Percentiles rank a stretch among this genome's conserved stretches.
phyloP scores from a whole-genome alignment of 495 filamentous ascomycete species.

The Penicillium cataractarum region DNA sequence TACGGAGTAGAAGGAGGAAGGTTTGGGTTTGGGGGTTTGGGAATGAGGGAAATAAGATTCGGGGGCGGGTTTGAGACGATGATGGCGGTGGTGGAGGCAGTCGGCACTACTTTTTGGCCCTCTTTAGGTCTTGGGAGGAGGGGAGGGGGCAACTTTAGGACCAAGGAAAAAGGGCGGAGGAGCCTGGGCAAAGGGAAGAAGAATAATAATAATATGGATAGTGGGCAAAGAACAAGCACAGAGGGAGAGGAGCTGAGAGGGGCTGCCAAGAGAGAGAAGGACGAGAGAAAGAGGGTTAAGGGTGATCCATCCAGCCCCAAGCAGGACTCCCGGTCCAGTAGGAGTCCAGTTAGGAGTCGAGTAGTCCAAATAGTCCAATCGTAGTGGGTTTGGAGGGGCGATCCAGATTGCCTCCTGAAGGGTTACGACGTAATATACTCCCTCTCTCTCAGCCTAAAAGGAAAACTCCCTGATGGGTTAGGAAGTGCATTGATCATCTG shows the following conservation, averaged over 20 bases:
- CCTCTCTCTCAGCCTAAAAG: neutral
- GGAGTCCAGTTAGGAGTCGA: too few species aligned
- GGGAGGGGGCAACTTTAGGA: neutral
- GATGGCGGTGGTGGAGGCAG: neutral
- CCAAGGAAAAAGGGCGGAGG: neutral
- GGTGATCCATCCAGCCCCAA: neutral
- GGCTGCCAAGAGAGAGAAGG: neutral
- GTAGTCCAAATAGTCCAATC: neutral
- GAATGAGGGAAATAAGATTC: neutral
- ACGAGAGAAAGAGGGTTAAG: neutral
- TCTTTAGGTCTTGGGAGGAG: too few species aligned
- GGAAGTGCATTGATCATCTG: too few species aligned
- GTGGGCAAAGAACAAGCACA: too few species aligned
- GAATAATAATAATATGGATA: too few species aligned
- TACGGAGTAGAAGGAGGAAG: constrained; percentile 16
- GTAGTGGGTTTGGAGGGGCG: neutral
- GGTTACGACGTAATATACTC: constrained; percentile 1
- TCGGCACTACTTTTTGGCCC: constrained; percentile 1
- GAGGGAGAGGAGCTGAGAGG: neutral
- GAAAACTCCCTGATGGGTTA: too few species aligned
- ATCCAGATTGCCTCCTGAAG: constrained; percentile 4
- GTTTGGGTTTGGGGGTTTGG: neutral
- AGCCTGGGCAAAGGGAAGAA: neutral
- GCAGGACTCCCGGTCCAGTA: too few species aligned
- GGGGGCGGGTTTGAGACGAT: neutral